phyloP scores from a whole-genome alignment of 2,329 filamentous ascomycete species.

The Penicillium brevicompactum region DNA sequence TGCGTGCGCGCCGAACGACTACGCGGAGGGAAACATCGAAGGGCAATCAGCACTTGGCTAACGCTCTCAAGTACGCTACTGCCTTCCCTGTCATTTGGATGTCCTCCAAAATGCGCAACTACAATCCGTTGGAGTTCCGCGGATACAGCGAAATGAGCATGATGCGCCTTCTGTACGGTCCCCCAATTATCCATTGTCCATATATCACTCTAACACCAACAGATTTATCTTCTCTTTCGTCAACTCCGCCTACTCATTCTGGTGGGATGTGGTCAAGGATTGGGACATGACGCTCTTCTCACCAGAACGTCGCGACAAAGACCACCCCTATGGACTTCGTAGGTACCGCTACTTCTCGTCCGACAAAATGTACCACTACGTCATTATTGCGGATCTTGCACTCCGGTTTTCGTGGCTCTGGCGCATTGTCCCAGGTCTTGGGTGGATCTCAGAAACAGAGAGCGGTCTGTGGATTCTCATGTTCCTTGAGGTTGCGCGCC shows the following conservation, averaged over 20 bases:
- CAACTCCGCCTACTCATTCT: conserved; percentile 95
- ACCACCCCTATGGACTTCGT: conserved; percentile 77
- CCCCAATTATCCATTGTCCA: neutral
- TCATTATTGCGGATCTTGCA: conserved; percentile 75
- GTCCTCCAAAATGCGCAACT: conserved; percentile 70
- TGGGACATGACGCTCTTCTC: conserved; percentile 91
- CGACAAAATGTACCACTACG: conserved; percentile 76
- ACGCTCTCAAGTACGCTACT: conserved; percentile 91
- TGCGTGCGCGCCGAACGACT: conserved; percentile 64
- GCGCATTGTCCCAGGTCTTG: conserved; percentile 79
- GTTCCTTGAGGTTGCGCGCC: conserved; percentile 78
- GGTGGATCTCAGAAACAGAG: conserved; percentile 84
- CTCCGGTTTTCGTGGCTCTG: conserved; percentile 89
- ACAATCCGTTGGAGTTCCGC: conserved; percentile 53
- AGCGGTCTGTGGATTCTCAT: conserved; percentile 86
- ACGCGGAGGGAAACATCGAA: conserved; percentile 57
- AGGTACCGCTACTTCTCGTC: conserved; percentile 72
- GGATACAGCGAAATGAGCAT: conserved; percentile 57
- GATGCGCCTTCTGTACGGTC: conserved; percentile 56
- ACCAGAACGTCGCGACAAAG: conserved; percentile 58
- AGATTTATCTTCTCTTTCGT: conserved; percentile 75
- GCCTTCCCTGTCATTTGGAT: conserved; percentile 90
- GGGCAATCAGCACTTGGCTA: conserved; percentile 86
- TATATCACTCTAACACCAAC: neutral
- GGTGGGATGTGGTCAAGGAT: conserved; percentile 95